phyloP scores from a whole-genome alignment of 352 stramenopile species.

The Phytopythium boreale region DNA sequence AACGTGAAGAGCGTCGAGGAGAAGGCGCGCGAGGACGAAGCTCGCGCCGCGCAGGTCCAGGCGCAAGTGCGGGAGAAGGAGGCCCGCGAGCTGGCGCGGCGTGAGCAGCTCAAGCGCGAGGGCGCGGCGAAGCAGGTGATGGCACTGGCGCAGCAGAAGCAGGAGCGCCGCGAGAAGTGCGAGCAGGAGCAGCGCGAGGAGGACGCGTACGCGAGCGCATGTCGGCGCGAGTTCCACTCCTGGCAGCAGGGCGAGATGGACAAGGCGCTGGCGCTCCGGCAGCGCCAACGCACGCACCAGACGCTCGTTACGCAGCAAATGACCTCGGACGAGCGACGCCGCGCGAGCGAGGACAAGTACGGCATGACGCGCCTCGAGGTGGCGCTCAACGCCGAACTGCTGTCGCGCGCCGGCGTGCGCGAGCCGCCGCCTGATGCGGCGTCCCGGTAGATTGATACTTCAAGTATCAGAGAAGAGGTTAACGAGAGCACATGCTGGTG shows the following conservation, averaged over 20 bases:
- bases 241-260: slow-evolving; percentile 38
- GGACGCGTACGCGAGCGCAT: slow-evolving; percentile 35
- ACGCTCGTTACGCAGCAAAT: slow-evolving; percentile 50
- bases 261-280: slow-evolving; percentile 25
- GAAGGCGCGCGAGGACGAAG: slow-evolving; percentile 54
- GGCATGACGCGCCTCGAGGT: slow-evolving; percentile 63
- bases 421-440: slow-evolving; percentile 13
- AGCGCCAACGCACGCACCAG: slow-evolving; percentile 41
- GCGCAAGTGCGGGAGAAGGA: slow-evolving; percentile 34
- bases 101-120: slow-evolving; percentile 31
- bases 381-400: slow-evolving; percentile 46
- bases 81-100: slow-evolving; percentile 28
- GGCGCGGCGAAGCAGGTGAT: slow-evolving; percentile 27
- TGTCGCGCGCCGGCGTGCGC: slow-evolving; percentile 31
- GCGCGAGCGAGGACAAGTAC: slow-evolving; percentile 55
- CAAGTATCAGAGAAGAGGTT: too few relatives aligned
- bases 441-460: slow-evolving; percentile 1
- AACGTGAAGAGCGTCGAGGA: slow-evolving; percentile 64
- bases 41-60: slow-evolving; percentile 38
- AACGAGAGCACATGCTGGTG: too few relatives aligned
- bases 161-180: slow-evolving; percentile 29
- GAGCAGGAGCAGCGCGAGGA: slow-evolving; percentile 32
- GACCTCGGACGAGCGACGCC: slow-evolving; percentile 28
- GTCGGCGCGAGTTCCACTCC: slow-evolving; percentile 38
- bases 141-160: slow-evolving; percentile 40